A percentile compares a stretch with the other conserved stretches of the same genome.
Conservation (phyloP, 2,329 filamentous ascomycete genomes). For the Tothia fuscella region DNA sequence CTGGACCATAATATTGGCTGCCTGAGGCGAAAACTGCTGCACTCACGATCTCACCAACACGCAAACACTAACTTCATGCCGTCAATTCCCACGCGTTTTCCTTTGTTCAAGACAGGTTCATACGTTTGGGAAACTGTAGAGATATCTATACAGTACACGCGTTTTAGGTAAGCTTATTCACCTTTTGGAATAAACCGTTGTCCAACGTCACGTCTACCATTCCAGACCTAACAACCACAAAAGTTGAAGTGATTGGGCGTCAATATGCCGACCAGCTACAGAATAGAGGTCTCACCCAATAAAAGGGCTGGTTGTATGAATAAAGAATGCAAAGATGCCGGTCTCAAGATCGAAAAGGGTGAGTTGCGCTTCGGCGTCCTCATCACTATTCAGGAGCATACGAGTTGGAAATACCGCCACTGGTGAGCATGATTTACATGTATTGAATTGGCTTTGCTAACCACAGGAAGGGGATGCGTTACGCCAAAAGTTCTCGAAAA, state of each 20-base stretch:
- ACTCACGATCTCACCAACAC: too few relatives aligned
- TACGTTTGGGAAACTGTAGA: too few relatives aligned
- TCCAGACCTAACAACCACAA: not conserved
- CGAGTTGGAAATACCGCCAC: constrained; percentile 68
- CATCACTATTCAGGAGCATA: constrained; percentile 49
- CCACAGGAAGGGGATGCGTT: constrained; percentile 64
- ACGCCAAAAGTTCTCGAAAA: constrained; percentile 63
- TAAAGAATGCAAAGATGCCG: constrained; percentile 57
- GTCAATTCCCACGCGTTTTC: too few relatives aligned
- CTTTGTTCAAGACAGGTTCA: too few relatives aligned
- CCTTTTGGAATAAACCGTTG: too few relatives aligned
- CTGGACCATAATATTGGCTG: too few relatives aligned
- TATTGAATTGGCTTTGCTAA: not conserved
- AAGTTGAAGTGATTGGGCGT: not conserved
- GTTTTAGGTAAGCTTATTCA: not conserved
- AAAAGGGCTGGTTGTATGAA: constrained; percentile 65
- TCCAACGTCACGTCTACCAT: not conserved
- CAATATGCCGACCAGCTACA: constrained; percentile 5
- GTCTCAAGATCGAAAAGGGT: constrained; percentile 64
- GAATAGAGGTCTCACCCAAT: constrained; percentile 55
- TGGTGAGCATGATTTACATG: constrained; percentile 45
- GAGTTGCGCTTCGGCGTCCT: constrained; percentile 66
- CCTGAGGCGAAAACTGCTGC: too few relatives aligned
- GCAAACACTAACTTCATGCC: too few relatives aligned
- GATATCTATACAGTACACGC: too few relatives aligned